These are phyloP conservation scores for Cercophora sp. DNA, from an alignment of 495 filamentous ascomycete species.

Conservation along the genomic window DNA sequence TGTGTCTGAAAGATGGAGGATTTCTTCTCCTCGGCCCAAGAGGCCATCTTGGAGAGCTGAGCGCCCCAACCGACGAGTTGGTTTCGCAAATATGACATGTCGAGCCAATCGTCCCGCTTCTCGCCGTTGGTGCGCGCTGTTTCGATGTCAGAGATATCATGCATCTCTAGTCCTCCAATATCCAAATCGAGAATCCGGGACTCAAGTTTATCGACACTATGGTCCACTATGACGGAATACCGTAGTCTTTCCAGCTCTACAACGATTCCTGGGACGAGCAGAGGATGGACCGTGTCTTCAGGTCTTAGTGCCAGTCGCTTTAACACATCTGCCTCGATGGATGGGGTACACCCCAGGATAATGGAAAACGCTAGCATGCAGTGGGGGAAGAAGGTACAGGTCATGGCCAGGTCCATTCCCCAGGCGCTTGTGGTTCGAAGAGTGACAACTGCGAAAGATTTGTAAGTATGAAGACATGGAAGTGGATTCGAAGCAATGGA, in stretches of 20 bases:
- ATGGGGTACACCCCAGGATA: constrained; percentile 22
- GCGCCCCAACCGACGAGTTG: constrained; percentile 22
- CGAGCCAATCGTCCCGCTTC: constrained; percentile 23
- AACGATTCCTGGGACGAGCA: constrained; percentile 27
- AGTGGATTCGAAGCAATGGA: neutral
- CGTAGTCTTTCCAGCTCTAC: constrained; percentile 25
- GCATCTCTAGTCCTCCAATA: neutral
- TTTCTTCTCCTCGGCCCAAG: constrained; percentile 11
- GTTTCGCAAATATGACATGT: constrained; percentile 24
- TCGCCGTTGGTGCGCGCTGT: constrained; percentile 8
- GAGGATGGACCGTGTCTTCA: constrained; percentile 23
- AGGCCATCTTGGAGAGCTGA: constrained; percentile 24
- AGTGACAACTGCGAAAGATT: constrained; percentile 20
- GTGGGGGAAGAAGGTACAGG: constrained; percentile 27
- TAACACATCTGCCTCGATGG: constrained; percentile 18
- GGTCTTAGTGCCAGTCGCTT: constrained; percentile 9
- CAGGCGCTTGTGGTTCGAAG: constrained; percentile 29
- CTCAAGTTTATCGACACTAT: constrained; percentile 24
- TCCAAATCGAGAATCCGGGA: constrained; percentile 23
- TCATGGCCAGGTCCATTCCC: constrained; percentile 28
- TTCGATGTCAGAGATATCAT: constrained; percentile 7
- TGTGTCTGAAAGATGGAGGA: neutral
- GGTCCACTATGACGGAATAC: constrained; percentile 21
- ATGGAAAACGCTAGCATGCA: constrained; percentile 22
- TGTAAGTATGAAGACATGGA: neutral